Evolutionary conservation across 331 rosid genomes (phyloP), one percentile per base, ranked within the genome.

Genomic region (Quercus tomentella): DNA sequence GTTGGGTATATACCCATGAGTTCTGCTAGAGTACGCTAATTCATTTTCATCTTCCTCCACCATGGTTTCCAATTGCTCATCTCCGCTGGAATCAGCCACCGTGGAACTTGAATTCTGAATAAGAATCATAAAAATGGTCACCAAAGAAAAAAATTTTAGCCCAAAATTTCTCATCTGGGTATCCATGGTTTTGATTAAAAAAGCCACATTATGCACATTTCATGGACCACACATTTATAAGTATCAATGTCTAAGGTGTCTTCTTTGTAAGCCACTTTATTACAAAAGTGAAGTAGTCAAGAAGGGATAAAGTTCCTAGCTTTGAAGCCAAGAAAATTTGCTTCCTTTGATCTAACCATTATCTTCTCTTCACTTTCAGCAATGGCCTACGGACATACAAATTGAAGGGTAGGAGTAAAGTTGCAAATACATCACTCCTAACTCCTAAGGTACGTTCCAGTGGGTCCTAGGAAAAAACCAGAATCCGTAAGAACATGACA

Each of bases 331-430:
- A 82, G 92, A 81, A 76, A 84, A 35, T 31, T 25, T 41, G 52
- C 72, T n/a, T 33, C 25, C 72, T 35, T 75, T 0, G 23, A 8
- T 25, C 21, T 15, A 21, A 14, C n/a, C 73, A 18, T 71, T 67
- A 20, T 69, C 23, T 78, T 78, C 70, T 5, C 20, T 16, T 20
- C 63, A 76, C 74, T 72, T 30, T 55, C 43, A 78, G 66, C 26
- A 80, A 76, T 80, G 49, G 72, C 72, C 72, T 67, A 35, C 72
- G 79, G 60, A 58, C 30, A 37, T 54, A 77, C 25, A 73, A 49
- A 80, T 58, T 76, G 79, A 90, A 83, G 92, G 87, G 97, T 91
- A 85, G 83, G 89, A 91, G 98, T 89, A 90, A 92, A 91, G 97
- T 80, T 86, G 89, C 87, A 88, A 76, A 82, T 49, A 74, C 51